Evolutionary conservation across 192 early-diverging fungal species (phyloP).

Genomic region (Oehlia diaphana): DNA sequence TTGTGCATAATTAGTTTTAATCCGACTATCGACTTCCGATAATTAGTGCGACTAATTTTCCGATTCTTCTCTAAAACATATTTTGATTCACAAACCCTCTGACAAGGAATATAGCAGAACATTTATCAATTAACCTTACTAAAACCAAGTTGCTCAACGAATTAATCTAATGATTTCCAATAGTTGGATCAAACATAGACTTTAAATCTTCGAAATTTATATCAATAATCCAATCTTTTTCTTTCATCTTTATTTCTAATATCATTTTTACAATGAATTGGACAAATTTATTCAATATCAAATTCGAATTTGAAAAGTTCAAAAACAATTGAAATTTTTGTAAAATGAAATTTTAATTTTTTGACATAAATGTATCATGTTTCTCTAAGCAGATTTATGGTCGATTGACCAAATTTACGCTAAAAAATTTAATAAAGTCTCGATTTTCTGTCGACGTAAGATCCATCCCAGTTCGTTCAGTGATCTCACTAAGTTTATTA

Average conservation of each 20-base stretch:
- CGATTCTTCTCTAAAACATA: constrained; percentile 40
- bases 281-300: constrained; percentile 12
- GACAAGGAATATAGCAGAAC: constrained; percentile 50
- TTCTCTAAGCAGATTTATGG: neutral
- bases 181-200: constrained; percentile 50
- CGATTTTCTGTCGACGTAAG: constrained; percentile 41
- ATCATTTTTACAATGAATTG: neutral
- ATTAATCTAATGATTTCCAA: constrained; percentile 43
- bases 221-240: constrained; percentile 12
- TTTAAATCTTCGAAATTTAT: constrained; percentile 2
- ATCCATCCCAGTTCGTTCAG: constrained; percentile 45
- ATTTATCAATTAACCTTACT: constrained; percentile 1
- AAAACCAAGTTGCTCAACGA: constrained; percentile 40
- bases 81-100: constrained; percentile 51
- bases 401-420: neutral
- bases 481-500: constrained; percentile 40
- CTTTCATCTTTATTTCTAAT: neutral
- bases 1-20: too few relatives aligned
- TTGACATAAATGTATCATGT: neutral
- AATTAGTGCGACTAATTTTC: constrained; percentile 8
- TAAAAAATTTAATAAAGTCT: constrained; percentile 8
- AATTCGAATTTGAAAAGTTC: neutral
- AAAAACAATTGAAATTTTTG: neutral
- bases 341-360: constrained; percentile 5
- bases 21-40: constrained; percentile 1